Evolutionary conservation across 768 basidiomycete species (phyloP).

Genomic region (Suillus subluteus): DNA sequence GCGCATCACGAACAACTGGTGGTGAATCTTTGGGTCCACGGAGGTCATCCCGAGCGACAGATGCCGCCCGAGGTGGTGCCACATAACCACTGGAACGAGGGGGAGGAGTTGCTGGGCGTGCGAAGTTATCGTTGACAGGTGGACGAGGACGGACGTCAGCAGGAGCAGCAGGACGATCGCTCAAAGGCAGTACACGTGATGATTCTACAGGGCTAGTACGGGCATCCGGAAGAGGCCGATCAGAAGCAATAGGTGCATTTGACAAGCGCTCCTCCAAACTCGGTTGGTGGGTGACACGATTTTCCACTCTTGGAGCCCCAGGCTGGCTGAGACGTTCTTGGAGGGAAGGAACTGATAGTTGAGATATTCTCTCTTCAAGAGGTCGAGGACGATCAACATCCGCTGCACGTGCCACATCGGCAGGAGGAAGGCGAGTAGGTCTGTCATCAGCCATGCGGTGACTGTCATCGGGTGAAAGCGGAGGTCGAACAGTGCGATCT

Average conservation of each 20-base stretch:
- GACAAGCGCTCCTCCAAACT: slow-evolving; percentile 48
- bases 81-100: slow-evolving; percentile 18
- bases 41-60: slow-evolving; percentile 39
- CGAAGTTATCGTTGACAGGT: slow-evolving; percentile 18
- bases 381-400: slow-evolving; percentile 33
- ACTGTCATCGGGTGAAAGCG: slow-evolving; percentile 18
- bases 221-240: slow-evolving; percentile 24
- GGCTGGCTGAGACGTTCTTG: slow-evolving; percentile 45
- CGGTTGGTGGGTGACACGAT: slow-evolving; percentile 29
- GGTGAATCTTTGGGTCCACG: slow-evolving; percentile 31
- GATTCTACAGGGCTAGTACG: slow-evolving; percentile 19
- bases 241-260: slow-evolving; percentile 30
- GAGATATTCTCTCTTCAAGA: slow-evolving; percentile 45
- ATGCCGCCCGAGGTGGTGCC: slow-evolving; percentile 21
- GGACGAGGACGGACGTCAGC: slow-evolving; percentile 23
- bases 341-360: slow-evolving; percentile 35
- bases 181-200: slow-evolving; percentile 13
- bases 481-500: slow-evolving; percentile 24
- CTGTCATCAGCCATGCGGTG: slow-evolving; percentile 22
- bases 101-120: slow-evolving; percentile 23
- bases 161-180: slow-evolving; percentile 19
- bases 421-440: slow-evolving; percentile 18
- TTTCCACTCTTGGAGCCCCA: slow-evolving; percentile 25
- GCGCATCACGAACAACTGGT: slow-evolving; percentile 22
- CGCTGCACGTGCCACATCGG: slow-evolving; percentile 25